Percentiles rank a stretch among this genome's conserved stretches.
phyloP scores from a whole-genome alignment of 106 monocot genomes.

The Phalaenopsis aphrodite region DNA sequence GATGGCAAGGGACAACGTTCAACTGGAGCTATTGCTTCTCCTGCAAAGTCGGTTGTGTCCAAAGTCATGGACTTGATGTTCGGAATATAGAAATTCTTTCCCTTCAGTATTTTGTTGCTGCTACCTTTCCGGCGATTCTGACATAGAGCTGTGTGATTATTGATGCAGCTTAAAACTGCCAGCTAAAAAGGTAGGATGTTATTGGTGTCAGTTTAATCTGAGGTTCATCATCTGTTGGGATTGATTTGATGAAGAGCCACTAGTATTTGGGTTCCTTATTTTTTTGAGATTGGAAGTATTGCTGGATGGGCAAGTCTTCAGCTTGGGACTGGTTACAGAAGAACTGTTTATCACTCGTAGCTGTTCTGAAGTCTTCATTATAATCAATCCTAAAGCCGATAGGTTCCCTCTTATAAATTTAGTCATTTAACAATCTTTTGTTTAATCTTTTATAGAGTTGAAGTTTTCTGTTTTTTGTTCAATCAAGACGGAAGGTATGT shows the following conservation, averaged over 20 bases:
- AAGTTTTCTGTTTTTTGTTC: too few species aligned
- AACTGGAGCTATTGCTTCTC: constrained; percentile 72
- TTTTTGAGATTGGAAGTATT: background rate
- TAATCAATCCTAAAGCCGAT: too few species aligned
- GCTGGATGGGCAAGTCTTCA: background rate
- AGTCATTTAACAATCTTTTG: too few species aligned
- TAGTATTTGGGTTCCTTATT: background rate
- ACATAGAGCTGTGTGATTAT: too few species aligned
- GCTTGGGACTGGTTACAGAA: background rate
- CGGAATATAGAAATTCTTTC: constrained; percentile 28
- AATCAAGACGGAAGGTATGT: too few species aligned
- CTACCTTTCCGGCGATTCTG: too few species aligned
- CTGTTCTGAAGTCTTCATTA: too few species aligned
- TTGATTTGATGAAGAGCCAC: background rate
- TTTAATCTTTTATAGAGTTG: too few species aligned
- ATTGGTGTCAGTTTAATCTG: background rate
- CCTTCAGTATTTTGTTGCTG: too few species aligned
- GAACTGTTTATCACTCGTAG: background rate
- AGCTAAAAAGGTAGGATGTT: background rate
- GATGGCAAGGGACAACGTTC: constrained; percentile 16
- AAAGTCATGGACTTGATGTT: constrained; percentile 96
- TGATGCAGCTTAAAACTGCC: background rate
- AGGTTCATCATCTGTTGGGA: background rate
- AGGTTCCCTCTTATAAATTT: too few species aligned
- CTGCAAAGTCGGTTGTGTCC: constrained; percentile 72